Percentiles rank a stretch among this genome's conserved stretches.
Conservation (phyloP, 1,284 basidiomycete genomes). For the Irpex sp. region DNA sequence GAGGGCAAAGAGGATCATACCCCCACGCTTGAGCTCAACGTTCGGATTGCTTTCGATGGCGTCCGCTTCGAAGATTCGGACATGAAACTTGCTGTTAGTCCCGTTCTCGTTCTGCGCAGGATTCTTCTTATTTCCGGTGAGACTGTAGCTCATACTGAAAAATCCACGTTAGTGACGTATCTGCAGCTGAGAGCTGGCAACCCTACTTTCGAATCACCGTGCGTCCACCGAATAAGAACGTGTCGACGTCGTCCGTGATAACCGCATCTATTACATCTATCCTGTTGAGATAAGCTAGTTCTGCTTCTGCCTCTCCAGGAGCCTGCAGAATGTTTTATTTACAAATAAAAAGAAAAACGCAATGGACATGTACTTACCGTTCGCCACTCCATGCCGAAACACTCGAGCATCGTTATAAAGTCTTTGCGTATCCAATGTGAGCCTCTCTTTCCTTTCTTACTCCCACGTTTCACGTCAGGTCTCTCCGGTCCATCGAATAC, state of each 20-base stretch:
- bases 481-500: constrained; percentile 68
- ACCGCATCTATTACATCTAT: constrained; percentile 56
- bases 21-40: constrained; percentile 44
- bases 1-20: constrained; percentile 62
- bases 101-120: constrained; percentile 34
- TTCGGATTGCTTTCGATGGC: constrained; percentile 31
- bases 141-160: constrained; percentile 39
- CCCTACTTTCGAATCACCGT: constrained; percentile 33
- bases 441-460: constrained; percentile 41
- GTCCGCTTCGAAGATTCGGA: constrained; percentile 40
- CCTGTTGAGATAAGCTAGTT: constrained; percentile 54
- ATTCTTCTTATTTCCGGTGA: constrained; percentile 40
- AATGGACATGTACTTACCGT: constrained; percentile 34
- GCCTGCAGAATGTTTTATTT: constrained; percentile 34
- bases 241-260: constrained; percentile 62
- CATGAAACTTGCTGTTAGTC: constrained; percentile 37
- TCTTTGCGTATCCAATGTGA: constrained; percentile 38
- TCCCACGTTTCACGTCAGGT: constrained; percentile 57
- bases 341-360: not conserved
- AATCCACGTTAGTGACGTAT: not conserved
- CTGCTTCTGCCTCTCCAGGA: constrained; percentile 67
- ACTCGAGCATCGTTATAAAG: constrained; percentile 44
- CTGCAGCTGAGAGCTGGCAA: not conserved
- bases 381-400: constrained; percentile 61
- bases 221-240: constrained; percentile 34